These are phyloP conservation scores for Aspergillus fischeri DNA, from an alignment of 2,329 filamentous ascomycete species.

Conservation along the genomic window DNA sequence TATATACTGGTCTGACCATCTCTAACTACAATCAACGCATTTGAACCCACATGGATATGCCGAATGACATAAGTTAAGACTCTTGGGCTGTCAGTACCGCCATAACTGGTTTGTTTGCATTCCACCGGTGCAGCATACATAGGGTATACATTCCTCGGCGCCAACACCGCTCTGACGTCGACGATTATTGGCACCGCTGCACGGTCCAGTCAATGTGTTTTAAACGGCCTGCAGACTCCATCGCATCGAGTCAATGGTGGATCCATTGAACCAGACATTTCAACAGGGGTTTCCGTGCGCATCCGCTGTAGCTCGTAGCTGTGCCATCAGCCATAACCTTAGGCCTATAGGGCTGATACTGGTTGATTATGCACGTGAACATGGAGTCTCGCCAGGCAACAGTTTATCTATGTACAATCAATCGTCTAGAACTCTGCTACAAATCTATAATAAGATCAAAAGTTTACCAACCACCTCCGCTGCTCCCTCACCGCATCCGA, in stretches of 20 bases:
- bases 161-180: slow-evolving; percentile 17
- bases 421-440: no score
- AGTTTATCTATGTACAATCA: background rate
- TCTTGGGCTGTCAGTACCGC: background rate
- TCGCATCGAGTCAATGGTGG: background rate
- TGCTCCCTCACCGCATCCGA: slow-evolving; percentile 29
- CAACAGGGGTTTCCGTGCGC: background rate
- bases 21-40: background rate
- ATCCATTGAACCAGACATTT: background rate
- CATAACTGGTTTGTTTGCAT: background rate
- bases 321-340: no score
- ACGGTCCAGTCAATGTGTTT: background rate
- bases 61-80: slow-evolving; percentile 4
- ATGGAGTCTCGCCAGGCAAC: background rate
- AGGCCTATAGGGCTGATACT: background rate
- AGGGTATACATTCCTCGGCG: background rate
- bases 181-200: slow-evolving; percentile 13
- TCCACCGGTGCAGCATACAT: background rate
- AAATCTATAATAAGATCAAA: slow-evolving; percentile 11
- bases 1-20: no score
- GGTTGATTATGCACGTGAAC: background rate
- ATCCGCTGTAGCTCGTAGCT: background rate
- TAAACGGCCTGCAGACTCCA: background rate
- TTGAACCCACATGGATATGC: background rate
- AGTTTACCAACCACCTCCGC: slow-evolving; percentile 32